Base-by-base conservation (phyloP, 2,329 filamentous ascomycete genomes). In the Madurella fahalii region DNA sequence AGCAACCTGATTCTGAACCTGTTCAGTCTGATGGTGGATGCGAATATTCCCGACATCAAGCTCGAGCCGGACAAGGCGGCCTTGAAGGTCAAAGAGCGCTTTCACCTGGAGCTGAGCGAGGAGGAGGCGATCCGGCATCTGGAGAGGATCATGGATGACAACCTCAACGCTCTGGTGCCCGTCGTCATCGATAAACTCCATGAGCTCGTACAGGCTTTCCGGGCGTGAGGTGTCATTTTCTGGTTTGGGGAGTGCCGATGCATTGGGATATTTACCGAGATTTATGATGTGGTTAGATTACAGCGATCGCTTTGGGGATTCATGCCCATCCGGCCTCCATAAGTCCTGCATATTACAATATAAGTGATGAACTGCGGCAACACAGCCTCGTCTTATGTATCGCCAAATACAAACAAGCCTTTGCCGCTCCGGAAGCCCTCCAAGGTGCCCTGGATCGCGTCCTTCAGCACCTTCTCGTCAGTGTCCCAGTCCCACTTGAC, bases 1-100 rank as follows among this genome's bases (percentile, higher is more conserved):
- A 89, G 87, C 16, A 95, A 93, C 63, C 77, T 99, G 59, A 95
- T 99, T 40, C 79, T 99, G 30, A 99, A 99, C 66, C 71, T 99
- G 43, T 99, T 99, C 71, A 91, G 89, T 65, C 78, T 99, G 54
- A 99, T 99, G 94, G 88, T 95, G 15, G 91, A 97, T 69, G 93
- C 94, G 40, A 96, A 96, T 67, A 96, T 99, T 56, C 94, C 92
- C 0, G 95, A 97, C 64, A 95, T 99, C 66, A 86, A 88, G 55
- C 80, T 95, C 18, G 91, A 96, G 73, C 89, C 90, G 11, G 92
- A 96, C 71, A 95, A 95, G 73, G 92, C 90, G 11, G 93, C 97
- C 15, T 76, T 92, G 64, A 99, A 97, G 74, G 93, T 99, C 5
- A 87, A 94, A 68, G 94, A 99, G 73, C 78, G 94, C 39, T 96